Evolutionary conservation across 345 rosid genomes (phyloP).

Genomic region (Mangifera indica): DNA sequence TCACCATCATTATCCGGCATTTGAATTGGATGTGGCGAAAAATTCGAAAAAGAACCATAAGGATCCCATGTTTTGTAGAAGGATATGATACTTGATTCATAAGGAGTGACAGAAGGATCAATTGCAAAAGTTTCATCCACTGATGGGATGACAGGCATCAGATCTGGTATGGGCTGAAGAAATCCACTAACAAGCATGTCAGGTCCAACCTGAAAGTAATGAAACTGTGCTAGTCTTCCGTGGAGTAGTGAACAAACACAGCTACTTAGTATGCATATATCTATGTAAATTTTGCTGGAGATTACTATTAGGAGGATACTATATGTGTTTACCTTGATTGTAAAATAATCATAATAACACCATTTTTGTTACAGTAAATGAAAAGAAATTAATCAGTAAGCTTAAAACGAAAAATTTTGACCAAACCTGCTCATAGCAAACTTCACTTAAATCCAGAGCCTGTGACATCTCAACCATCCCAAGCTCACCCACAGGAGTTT

Average conservation of each 20-base stretch:
- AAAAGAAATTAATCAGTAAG: neutral
- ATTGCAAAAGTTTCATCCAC: slow-evolving; percentile 76
- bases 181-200: slow-evolving; percentile 93
- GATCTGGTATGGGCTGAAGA: slow-evolving; percentile 90
- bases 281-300: neutral
- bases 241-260: neutral
- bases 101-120: slow-evolving; percentile 73
- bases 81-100: slow-evolving; percentile 71
- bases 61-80: slow-evolving; percentile 96
- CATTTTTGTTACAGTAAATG: neutral
- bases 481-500: slow-evolving; percentile 94
- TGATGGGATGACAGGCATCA: slow-evolving; percentile 74
- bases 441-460: slow-evolving; percentile 79
- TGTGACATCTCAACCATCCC: slow-evolving; percentile 99
- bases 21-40: slow-evolving; percentile 82
- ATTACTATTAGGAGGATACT: no score
- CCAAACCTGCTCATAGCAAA: slow-evolving; percentile 80
- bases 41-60: slow-evolving; percentile 88
- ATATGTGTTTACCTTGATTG: neutral
- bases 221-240: neutral
- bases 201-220: slow-evolving; percentile 68
- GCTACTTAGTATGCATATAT: neutral
- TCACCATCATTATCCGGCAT: slow-evolving; percentile 55
- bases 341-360: neutral
- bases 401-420: neutral